Percentiles rank a stretch among this genome's conserved stretches.
These are phyloP conservation scores for Carallia pectinifolia DNA, from an alignment of 345 rosid genomes.

Conservation along the genomic window DNA sequence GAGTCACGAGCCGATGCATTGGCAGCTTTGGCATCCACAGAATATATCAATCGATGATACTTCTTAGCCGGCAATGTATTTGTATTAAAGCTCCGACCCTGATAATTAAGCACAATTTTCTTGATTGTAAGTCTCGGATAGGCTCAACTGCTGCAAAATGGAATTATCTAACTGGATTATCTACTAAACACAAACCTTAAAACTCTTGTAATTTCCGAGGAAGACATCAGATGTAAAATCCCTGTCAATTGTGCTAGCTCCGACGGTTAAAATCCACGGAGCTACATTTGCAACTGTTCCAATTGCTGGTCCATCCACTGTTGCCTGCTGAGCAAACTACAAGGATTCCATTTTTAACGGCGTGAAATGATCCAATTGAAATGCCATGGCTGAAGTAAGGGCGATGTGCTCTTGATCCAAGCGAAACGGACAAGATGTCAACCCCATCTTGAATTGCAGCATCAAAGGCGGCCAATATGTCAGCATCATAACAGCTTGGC, in stretches of 20 bases:
- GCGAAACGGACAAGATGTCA: slow-evolving; percentile 21
- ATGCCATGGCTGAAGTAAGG: background rate
- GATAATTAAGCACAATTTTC: background rate
- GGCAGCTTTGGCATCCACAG: slow-evolving; percentile 18
- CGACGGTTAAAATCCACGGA: slow-evolving; percentile 26
- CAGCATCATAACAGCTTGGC: slow-evolving; percentile 15
- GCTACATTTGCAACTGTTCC: slow-evolving; percentile 1
- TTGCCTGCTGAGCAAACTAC: slow-evolving; percentile 23
- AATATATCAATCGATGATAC: slow-evolving; percentile 16
- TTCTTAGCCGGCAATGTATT: background rate
- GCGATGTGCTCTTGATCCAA: background rate
- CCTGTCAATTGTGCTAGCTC: slow-evolving; percentile 18
- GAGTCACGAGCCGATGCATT: slow-evolving; percentile 1
- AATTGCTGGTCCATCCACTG: background rate
- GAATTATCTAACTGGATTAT: background rate
- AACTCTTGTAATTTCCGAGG: slow-evolving; percentile 18
- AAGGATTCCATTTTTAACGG: slow-evolving; percentile 13
- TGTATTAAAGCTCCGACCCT: slow-evolving; percentile 20
- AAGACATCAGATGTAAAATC: slow-evolving; percentile 7
- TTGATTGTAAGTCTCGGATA: background rate
- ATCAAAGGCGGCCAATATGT: slow-evolving; percentile 18
- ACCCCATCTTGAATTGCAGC: slow-evolving; percentile 25
- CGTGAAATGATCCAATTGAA: slow-evolving; percentile 21
- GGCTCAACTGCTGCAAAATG: background rate
- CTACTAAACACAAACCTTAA: slow-evolving; percentile 5